Base-by-base conservation (phyloP, 1,284 basidiomycete genomes). In the Wolfiporia cocos region DNA sequence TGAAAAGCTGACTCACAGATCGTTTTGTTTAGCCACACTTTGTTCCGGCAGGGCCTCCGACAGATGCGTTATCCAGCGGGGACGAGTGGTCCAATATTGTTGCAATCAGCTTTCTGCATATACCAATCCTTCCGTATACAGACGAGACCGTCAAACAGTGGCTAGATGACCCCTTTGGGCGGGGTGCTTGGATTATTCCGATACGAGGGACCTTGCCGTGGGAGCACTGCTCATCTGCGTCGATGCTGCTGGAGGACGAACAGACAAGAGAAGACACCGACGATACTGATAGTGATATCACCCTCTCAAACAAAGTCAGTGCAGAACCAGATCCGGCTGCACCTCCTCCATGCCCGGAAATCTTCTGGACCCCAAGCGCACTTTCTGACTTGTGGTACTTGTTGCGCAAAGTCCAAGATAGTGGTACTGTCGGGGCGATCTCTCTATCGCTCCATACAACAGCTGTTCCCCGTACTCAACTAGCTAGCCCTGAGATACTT, bases 131-230 rank as follows among this genome's bases (percentile, higher is more conserved):
- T 14, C 76, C 78, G 2, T 65, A 74, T 46, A 64, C 61, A 3
- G 36, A 51, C 5, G 54, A 58, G 33, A 57, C 53, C 28, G 45
- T 63, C 12, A 56, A 47, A 43, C 57, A 41, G 6, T 50, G 49
- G 46, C 58, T 57, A 4, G 40, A 39, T 18, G 57, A 59, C 17
- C 59, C 56, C 14, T 73, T 64, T 52, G 53, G 64, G 37, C 70
- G 78, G 37, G 61, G 61, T 37, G 70, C 74, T 3, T 85, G 81
- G 81, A 53, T 83, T n/a, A 65, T 85, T 29, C 81, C 81, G 26
- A 55, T 83, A 5, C 72, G 78, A 10, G 81, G 81, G 9, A 55
- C 36, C 10, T 53, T 74, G 23, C 75, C 75, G 9, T 84, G 76
- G 74, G 53, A 61, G 5, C 61, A 56, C 17, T 70, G 69, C 33